These are phyloP conservation scores for Pneumocystis jirovecii DNA, from an alignment of 1,139 yeast species.

Conservation along the genomic window DNA sequence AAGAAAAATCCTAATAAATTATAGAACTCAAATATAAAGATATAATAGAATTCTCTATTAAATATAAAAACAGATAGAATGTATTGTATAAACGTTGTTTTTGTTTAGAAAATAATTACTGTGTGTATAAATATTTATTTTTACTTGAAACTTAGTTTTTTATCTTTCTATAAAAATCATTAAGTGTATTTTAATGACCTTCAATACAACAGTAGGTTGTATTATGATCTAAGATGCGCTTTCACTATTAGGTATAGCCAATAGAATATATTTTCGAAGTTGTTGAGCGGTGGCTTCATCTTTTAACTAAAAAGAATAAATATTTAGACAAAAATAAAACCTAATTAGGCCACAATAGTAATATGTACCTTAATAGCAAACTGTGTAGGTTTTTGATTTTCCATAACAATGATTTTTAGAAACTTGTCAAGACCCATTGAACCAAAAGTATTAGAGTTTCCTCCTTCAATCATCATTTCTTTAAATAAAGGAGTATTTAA, in stretches of 20 bases:
- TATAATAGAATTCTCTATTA: background rate
- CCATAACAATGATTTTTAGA: slow-evolving; percentile 48
- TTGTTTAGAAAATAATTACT: too few relatives aligned
- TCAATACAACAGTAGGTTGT: background rate
- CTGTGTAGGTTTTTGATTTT: slow-evolving; percentile 57
- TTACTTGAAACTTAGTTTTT: too few relatives aligned
- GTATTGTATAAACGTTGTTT: too few relatives aligned
- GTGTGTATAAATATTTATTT: too few relatives aligned
- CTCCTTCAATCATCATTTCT: slow-evolving; percentile 53
- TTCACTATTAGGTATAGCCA: background rate
- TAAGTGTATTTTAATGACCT: background rate
- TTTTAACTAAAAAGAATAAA: background rate
- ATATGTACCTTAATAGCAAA: slow-evolving; percentile 37
- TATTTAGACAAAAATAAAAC: background rate
- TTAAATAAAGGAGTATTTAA: slow-evolving; percentile 57
- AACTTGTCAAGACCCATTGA: slow-evolving; percentile 45
- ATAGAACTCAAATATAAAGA: background rate
- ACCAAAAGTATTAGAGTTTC: slow-evolving; percentile 1
- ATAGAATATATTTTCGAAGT: background rate
- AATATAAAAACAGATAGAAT: too few relatives aligned
- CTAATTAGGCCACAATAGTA: background rate
- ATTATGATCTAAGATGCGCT: background rate
- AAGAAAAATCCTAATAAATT: background rate
- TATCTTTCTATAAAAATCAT: background rate
- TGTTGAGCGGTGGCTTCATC: background rate